Base-by-base conservation (phyloP, 2,329 filamentous ascomycete genomes). In the Chrysoporthe puriensis region DNA sequence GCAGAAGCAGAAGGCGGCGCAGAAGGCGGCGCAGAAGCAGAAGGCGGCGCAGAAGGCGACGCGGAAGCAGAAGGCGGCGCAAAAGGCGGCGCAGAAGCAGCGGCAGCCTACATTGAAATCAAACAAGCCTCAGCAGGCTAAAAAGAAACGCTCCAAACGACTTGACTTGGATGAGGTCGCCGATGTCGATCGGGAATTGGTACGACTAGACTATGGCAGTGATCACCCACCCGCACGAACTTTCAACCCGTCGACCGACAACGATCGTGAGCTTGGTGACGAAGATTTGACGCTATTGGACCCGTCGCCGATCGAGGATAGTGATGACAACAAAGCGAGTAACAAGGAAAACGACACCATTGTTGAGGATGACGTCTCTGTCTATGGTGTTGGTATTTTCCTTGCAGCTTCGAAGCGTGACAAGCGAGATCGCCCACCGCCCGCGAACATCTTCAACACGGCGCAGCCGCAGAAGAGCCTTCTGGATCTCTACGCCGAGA, bases 241-340 rank as follows among this genome's bases (percentile, higher is more conserved):
- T 5, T 68, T 66, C 59, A 62, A 68, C 8, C 59, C 63, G 18
- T 68, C 66, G 18, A 60, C 44, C 6, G 57, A 60, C 36, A 66
- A 68, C 21, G 46, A 46, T 44, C 66, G 58, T 14, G 63, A 68
- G 21, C 57, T 62, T 34, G 63, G 54, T n/a, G 59, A 62, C 16
- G 18, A 58, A 13, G 66, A 68, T 6, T 14, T 66, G 14, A 63
- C 66, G 7, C 14, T 66, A 11, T 6, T 66, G n/a, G 63, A 66
- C n/a, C 3, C 40, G 4, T 66, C 63, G 13, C 36, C 66, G 2
- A 13, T 34, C n/a, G 36, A 46, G 3, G 21, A 13, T 42, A 7
- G 44, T 16, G 11, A 16, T 42, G 40, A 16, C n/a, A 44, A 13
- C 57, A 58, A 52, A 21, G 9, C 16, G 21, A n/a, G n/a, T 7